phyloP scores from a whole-genome alignment of 805 yeast genomes.

The Dipodascopsis uninucleata region DNA sequence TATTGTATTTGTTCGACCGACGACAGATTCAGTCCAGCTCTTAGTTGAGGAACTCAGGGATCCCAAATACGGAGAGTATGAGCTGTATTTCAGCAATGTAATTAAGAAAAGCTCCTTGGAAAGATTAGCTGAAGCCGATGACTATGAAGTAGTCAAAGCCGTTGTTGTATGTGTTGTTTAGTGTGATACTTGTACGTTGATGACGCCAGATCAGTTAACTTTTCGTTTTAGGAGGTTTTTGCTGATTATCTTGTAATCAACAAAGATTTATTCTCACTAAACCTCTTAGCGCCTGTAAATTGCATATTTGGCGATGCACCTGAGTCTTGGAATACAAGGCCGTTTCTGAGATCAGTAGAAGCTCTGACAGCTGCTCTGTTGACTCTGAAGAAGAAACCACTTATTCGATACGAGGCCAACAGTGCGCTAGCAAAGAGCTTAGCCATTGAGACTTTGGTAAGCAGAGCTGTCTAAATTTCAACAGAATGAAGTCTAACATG shows the following conservation, averaged over 20 bases:
- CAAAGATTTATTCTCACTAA: constrained; percentile 58
- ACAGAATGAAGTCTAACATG: constrained; percentile 53
- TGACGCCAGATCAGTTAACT: not conserved
- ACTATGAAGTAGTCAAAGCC: constrained; percentile 67
- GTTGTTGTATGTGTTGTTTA: constrained; percentile 44
- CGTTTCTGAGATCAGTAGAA: constrained; percentile 44
- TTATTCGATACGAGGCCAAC: constrained; percentile 70
- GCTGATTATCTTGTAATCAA: constrained; percentile 78
- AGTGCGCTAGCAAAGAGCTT: constrained; percentile 62
- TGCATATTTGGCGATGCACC: constrained; percentile 39
- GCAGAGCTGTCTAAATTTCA: constrained; percentile 31
- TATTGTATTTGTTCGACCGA: constrained; percentile 73
- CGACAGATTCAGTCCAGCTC: constrained; percentile 55
- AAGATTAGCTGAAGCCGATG: constrained; percentile 85
- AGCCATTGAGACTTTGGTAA: constrained; percentile 57
- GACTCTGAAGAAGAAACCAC: constrained; percentile 72
- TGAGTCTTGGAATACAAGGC: constrained; percentile 46
- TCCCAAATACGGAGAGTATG: constrained; percentile 79
- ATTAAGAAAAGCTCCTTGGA: constrained; percentile 77
- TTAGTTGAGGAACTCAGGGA: constrained; percentile 63
- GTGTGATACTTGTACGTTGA: not conserved
- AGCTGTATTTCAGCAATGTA: constrained; percentile 70
- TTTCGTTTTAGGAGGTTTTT: constrained; percentile 54
- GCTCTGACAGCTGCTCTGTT: constrained; percentile 56
- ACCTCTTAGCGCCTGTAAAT: constrained; percentile 34